These are phyloP conservation scores for Candida dajiaensis DNA, from an alignment of 805 yeast species.

Conservation along the genomic window DNA sequence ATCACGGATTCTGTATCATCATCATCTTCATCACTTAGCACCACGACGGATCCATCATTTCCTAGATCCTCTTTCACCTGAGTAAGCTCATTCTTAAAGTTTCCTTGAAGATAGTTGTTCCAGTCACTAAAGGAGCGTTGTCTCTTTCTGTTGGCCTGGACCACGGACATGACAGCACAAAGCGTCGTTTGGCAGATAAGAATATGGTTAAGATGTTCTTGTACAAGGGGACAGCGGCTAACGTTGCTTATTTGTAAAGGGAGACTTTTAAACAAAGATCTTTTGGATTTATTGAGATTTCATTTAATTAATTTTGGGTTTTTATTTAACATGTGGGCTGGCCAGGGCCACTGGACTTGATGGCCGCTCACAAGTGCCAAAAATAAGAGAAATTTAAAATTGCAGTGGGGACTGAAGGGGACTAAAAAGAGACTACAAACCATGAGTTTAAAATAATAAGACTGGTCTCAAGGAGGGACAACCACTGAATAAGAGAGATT, in stretches of 20 bases:
- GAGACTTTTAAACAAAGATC: background rate
- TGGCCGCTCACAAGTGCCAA: background rate
- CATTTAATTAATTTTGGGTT: background rate
- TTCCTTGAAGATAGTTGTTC: slow-evolving; percentile 20
- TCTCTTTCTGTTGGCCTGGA: slow-evolving; percentile 30
- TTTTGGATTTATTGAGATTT: background rate
- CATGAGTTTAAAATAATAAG: too few relatives aligned
- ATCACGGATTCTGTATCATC: slow-evolving; percentile 9
- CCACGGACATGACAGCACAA: slow-evolving; percentile 16
- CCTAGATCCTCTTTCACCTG: slow-evolving; percentile 8
- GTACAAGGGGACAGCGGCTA: background rate
- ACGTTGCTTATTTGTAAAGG: background rate
- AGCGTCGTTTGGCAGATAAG: background rate
- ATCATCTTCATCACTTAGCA: slow-evolving; percentile 3
- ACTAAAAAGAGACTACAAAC: too few relatives aligned
- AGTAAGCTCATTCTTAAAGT: slow-evolving; percentile 9
- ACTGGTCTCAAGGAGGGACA: too few relatives aligned
- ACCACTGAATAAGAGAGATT: too few relatives aligned
- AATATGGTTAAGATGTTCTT: too few relatives aligned
- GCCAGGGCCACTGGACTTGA: too few relatives aligned
- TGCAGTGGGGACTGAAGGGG: background rate
- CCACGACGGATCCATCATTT: slow-evolving; percentile 2
- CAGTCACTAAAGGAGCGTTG: slow-evolving; percentile 30
- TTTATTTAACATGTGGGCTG: background rate
- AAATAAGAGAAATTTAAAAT: background rate